phyloP scores from a whole-genome alignment of 2,329 filamentous ascomycete species.

The Chlorencoelia australis region DNA sequence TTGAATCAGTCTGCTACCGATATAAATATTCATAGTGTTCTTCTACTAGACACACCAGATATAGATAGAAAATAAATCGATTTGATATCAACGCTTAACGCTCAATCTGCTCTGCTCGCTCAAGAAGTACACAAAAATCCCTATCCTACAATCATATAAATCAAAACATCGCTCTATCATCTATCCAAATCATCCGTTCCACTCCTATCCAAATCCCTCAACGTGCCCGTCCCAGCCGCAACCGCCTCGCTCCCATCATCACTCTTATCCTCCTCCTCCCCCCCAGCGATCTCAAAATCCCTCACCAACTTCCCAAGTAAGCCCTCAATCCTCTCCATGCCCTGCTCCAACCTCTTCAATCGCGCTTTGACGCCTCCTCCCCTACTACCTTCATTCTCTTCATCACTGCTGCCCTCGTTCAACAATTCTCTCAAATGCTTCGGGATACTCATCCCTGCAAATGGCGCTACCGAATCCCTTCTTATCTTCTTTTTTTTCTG shows the following conservation, averaged over 20 bases:
- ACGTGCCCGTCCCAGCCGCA: conserved; percentile 7
- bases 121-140: too few species aligned
- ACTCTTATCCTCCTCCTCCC: neutral
- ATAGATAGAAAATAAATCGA: too few species aligned
- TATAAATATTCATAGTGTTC: too few species aligned
- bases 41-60: too few species aligned
- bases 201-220: conserved; percentile 16
- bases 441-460: conserved; percentile 15
- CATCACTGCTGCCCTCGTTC: conserved; percentile 13
- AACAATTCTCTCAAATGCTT: conserved; percentile 16
- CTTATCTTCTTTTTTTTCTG: conserved; percentile 6
- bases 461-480: conserved; percentile 22
- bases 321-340: conserved; percentile 19
- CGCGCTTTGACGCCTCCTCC: conserved; percentile 12
- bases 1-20: too few species aligned
- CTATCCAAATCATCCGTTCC: conserved; percentile 14
- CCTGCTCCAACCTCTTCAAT: conserved; percentile 19
- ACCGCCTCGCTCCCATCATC: neutral
- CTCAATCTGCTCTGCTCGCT: too few species aligned
- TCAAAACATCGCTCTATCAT: too few species aligned
- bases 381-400: conserved; percentile 10
- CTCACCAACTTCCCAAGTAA: conserved; percentile 20
- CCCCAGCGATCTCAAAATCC: conserved; percentile 6
- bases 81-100: too few species aligned
- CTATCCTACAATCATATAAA: too few species aligned